phyloP scores from a whole-genome alignment of 2,329 filamentous ascomycete species.

The Diaporthe caulivora region DNA sequence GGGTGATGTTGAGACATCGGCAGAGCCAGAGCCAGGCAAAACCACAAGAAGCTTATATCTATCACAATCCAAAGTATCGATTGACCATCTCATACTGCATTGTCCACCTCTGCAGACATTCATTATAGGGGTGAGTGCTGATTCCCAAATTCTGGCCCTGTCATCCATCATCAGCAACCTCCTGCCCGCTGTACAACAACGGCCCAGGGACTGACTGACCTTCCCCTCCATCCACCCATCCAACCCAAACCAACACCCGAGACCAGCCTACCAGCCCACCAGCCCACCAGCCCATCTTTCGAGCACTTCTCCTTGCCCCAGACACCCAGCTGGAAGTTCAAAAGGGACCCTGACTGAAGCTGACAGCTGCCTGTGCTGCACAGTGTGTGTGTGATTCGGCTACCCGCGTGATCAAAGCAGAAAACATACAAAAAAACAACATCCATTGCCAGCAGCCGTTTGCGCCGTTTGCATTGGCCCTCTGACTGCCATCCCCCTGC shows the following conservation, averaged over 20 bases:
- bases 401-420: constrained; percentile 19
- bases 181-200: background rate
- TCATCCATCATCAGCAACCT: background rate
- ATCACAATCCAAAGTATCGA: constrained; percentile 40
- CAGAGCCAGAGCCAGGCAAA: constrained; percentile 25
- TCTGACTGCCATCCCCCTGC: constrained; percentile 9
- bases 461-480: constrained; percentile 20
- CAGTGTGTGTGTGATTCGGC: constrained; percentile 22
- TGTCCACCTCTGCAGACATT: constrained; percentile 36
- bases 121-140: constrained; percentile 40
- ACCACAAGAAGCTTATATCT: constrained; percentile 38
- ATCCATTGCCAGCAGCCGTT: constrained; percentile 22
- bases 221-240: constrained; percentile 29
- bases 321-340: constrained; percentile 1
- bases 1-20: constrained; percentile 33
- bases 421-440: constrained; percentile 27
- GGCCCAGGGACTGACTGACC: background rate
- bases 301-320: background rate
- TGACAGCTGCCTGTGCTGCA: constrained; percentile 13
- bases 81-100: constrained; percentile 41
- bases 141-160: background rate
- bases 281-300: constrained; percentile 14
- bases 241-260: constrained; percentile 26
- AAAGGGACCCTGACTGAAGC: background rate
- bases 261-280: constrained; percentile 8